phyloP scores from a whole-genome alignment of 164 flowering plant genomes.

The Euptelea pleiosperma region DNA sequence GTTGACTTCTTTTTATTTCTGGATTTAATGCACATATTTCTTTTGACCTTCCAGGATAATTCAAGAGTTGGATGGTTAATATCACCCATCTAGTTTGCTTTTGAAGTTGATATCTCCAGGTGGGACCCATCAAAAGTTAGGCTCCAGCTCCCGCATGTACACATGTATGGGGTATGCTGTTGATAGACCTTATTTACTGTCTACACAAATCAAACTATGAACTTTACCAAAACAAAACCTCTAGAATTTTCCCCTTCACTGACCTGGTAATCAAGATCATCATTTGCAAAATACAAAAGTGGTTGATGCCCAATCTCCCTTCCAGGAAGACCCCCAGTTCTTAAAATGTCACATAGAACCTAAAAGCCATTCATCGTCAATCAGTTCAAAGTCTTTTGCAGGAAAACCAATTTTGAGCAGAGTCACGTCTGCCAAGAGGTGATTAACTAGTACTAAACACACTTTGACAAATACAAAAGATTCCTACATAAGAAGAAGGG shows the following conservation, averaged over 20 bases:
- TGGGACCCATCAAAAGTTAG: too few relatives aligned
- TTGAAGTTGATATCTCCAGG: too few relatives aligned
- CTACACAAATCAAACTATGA: too few relatives aligned
- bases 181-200: too few relatives aligned
- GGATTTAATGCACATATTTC: neutral
- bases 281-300: conserved; percentile 64
- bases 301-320: conserved; percentile 57
- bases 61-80: too few relatives aligned
- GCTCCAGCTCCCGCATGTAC: too few relatives aligned
- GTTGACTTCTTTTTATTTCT: too few relatives aligned
- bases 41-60: neutral
- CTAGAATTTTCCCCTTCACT: conserved; percentile 3
- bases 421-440: neutral
- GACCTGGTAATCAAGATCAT: conserved; percentile 93
- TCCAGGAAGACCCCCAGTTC: conserved; percentile 87
- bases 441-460: neutral
- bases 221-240: neutral
- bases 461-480: neutral
- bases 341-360: conserved; percentile 85
- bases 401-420: neutral
- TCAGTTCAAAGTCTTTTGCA: conserved; percentile 11
- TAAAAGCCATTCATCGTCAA: conserved; percentile 25
- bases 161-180: too few relatives aligned
- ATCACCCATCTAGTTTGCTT: too few relatives aligned
- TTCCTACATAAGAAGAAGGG: too few relatives aligned